A percentile compares a stretch with the other conserved stretches of the same genome.
These are phyloP conservation scores for Jacaranda copaia DNA, from an alignment of 257 asterid genomes.

Conservation along the genomic window DNA sequence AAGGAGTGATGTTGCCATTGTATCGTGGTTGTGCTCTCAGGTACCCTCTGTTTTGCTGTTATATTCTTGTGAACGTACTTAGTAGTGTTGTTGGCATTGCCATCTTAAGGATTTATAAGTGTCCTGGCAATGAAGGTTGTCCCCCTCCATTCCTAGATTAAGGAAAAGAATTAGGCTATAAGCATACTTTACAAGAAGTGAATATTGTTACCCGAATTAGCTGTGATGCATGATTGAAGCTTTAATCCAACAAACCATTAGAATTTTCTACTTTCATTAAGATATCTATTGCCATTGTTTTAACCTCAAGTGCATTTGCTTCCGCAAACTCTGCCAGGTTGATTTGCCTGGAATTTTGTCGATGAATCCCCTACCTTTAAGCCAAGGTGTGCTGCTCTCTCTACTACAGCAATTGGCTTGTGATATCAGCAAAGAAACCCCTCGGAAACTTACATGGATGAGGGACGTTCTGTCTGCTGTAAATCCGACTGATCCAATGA, in stretches of 20 bases:
- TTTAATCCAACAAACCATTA: not conserved
- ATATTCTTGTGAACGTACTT: not conserved
- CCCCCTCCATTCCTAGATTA: not conserved
- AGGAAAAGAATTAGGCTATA: not conserved
- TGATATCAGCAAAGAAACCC: conserved; percentile 70
- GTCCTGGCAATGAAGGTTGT: not conserved
- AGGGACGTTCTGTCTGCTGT: conserved; percentile 77
- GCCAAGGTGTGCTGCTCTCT: conserved; percentile 97
- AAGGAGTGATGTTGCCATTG: conserved; percentile 74
- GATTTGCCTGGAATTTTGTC: conserved; percentile 73
- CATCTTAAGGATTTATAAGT: not conserved
- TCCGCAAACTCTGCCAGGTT: conserved; percentile 52
- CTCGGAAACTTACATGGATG: conserved; percentile 86
- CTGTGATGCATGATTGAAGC: not conserved
- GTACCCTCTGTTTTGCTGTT: conserved; percentile 41
- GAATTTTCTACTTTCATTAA: not conserved
- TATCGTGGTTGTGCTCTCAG: conserved; percentile 89
- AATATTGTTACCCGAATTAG: not conserved
- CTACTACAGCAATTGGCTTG: conserved; percentile 92
- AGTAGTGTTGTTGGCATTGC: conserved; percentile 1
- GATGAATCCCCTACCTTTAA: conserved; percentile 77
- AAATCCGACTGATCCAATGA: conserved; percentile 82
- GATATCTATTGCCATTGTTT: not conserved
- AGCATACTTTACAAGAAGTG: not conserved
- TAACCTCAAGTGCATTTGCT: not conserved